Conservation (phyloP, 129 eudicot genomes). For the Heracleum sosnowskyi region DNA sequence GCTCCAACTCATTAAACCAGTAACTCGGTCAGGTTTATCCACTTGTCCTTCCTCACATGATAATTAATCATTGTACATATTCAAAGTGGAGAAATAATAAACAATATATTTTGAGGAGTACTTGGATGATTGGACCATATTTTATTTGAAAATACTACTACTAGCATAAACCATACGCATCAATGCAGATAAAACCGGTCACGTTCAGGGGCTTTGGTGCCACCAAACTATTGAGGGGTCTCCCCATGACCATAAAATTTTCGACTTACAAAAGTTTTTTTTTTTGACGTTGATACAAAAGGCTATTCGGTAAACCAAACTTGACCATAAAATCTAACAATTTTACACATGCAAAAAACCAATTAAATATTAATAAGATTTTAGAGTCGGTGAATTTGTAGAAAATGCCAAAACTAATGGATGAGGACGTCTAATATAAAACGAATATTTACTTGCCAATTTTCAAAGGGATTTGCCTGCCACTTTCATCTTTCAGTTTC, state of each 20-base stretch:
- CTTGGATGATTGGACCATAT: background rate
- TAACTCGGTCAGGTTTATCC: background rate
- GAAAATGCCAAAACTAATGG: background rate
- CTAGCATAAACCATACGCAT: background rate
- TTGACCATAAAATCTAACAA: too few species aligned
- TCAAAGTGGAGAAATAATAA: background rate
- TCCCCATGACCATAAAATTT: too few species aligned
- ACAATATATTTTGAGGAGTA: background rate
- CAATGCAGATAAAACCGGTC: background rate
- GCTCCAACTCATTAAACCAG: background rate
- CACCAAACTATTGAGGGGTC: background rate
- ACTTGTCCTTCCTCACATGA: background rate
- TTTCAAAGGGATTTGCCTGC: background rate
- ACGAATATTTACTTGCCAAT: background rate
- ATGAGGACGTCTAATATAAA: background rate
- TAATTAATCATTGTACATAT: background rate
- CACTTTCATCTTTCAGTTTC: background rate
- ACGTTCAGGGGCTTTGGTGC: background rate
- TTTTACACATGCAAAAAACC: background rate
- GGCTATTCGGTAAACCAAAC: too few species aligned
- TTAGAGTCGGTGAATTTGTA: background rate
- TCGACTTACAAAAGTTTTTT: too few species aligned
- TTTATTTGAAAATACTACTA: background rate
- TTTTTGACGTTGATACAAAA: too few species aligned
- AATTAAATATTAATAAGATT: too few species aligned